Percentiles rank a stretch among this genome's conserved stretches.
phyloP scores from a whole-genome alignment of 768 basidiomycete species.

The Tricholoma flavovirens region DNA sequence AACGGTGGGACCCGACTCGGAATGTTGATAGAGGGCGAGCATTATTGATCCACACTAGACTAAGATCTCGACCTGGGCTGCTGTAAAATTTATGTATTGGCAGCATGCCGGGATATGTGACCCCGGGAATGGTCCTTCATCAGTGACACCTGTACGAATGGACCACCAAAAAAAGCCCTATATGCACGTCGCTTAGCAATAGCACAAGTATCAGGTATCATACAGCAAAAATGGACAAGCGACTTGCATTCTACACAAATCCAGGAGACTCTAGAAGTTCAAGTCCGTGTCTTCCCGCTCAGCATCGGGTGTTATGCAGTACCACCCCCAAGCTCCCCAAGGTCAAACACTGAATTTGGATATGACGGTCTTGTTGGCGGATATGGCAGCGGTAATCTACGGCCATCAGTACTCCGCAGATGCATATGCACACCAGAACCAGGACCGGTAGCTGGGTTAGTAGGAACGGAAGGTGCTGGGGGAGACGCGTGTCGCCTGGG shows the following conservation, averaged over 20 bases:
- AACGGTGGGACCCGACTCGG: not conserved
- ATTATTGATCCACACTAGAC: not conserved
- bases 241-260: too few relatives aligned
- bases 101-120: too few relatives aligned
- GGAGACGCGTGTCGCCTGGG: conserved; percentile 32
- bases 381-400: not conserved
- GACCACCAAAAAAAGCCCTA: too few relatives aligned
- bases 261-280: not conserved
- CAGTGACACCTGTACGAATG: too few relatives aligned
- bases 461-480: conserved; percentile 11
- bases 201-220: not conserved
- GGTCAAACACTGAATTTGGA: not conserved
- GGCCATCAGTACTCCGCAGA: not conserved
- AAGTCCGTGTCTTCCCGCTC: not conserved
- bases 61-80: not conserved
- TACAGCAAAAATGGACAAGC: not conserved
- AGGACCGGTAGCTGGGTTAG: not conserved
- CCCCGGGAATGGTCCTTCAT: not conserved
- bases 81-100: too few relatives aligned
- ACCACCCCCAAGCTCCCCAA: not conserved
- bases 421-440: not conserved
- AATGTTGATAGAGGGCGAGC: not conserved
- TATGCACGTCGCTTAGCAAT: not conserved
- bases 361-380: not conserved
- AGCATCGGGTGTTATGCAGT: not conserved